Conservation (phyloP, 129 eudicot species). For the Rutidosis leptorrhynchoides region DNA sequence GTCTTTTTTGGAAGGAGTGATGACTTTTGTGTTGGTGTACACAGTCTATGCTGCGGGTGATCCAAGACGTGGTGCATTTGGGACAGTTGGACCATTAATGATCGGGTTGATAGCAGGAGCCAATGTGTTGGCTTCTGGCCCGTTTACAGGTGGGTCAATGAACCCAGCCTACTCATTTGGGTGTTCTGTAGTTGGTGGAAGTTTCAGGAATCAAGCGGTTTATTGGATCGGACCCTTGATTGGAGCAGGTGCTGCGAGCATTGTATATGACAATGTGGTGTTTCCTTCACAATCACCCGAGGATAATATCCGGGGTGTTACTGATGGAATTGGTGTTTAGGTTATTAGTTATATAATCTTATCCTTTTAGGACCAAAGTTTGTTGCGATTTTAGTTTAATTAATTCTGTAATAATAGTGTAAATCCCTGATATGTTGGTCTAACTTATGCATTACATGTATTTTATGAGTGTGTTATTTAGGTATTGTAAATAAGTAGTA, state of each 20-base stretch:
- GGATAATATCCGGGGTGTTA: slow-evolving; percentile 41
- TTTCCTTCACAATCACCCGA: slow-evolving; percentile 53
- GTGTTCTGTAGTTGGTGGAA: slow-evolving; percentile 59
- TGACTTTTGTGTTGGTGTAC: slow-evolving; percentile 84
- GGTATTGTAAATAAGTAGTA: background rate
- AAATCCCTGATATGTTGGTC: background rate
- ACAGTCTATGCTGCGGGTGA: slow-evolving; percentile 69
- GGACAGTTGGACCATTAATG: slow-evolving; percentile 58
- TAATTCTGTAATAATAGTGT: background rate
- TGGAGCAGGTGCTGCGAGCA: slow-evolving; percentile 69
- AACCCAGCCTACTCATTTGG: slow-evolving; percentile 94
- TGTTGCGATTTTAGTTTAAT: background rate
- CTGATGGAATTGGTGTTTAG: slow-evolving; percentile 47
- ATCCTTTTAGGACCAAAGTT: background rate
- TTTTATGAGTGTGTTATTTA: background rate
- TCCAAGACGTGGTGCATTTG: slow-evolving; percentile 59
- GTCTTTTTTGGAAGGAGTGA: slow-evolving; percentile 70
- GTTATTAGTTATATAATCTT: slow-evolving; percentile 5
- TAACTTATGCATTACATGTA: background rate
- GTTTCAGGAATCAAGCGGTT: slow-evolving; percentile 86
- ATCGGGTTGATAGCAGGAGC: slow-evolving; percentile 82
- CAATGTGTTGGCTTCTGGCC: slow-evolving; percentile 75
- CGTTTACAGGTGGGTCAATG: slow-evolving; percentile 95
- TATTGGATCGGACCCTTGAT: slow-evolving; percentile 94
- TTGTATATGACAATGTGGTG: slow-evolving; percentile 73